Evolutionary conservation across 1,284 basidiomycete species (phyloP).

Genomic region (Serendipita sp.): DNA sequence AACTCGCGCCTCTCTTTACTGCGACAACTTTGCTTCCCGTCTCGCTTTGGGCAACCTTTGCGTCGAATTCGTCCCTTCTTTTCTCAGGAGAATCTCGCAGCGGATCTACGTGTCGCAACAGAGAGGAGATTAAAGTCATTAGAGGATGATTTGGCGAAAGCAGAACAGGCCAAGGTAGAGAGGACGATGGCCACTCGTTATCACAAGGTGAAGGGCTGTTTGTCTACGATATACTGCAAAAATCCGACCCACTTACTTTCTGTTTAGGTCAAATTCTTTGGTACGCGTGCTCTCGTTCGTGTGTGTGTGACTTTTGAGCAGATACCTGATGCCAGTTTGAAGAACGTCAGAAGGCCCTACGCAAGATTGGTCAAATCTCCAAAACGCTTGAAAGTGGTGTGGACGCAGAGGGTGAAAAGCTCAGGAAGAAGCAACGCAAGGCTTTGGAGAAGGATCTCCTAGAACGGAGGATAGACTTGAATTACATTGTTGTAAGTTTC

Average conservation of each 20-base stretch:
- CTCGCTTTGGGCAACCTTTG: background rate
- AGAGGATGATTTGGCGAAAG: constrained; percentile 57
- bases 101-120: constrained; percentile 61
- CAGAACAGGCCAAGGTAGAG: constrained; percentile 48
- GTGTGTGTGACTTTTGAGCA: background rate
- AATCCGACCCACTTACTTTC: background rate
- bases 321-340: background rate
- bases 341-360: constrained; percentile 71
- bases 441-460: constrained; percentile 35
- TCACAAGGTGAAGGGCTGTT: constrained; percentile 37
- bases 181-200: constrained; percentile 58
- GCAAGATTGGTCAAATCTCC: constrained; percentile 55
- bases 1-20: background rate
- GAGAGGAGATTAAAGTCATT: constrained; percentile 62
- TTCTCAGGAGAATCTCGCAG: constrained; percentile 55
- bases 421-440: constrained; percentile 24
- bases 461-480: constrained; percentile 62
- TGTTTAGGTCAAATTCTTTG: constrained; percentile 64
- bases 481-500: constrained; percentile 61
- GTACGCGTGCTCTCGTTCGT: constrained; percentile 20
- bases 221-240: background rate
- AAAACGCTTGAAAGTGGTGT: constrained; percentile 25
- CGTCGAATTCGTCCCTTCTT: background rate
- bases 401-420: constrained; percentile 21
- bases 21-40: too few relatives aligned